These are phyloP conservation scores for Chaetomium cochliodes DNA, from an alignment of 495 filamentous ascomycete species.

Conservation along the genomic window DNA sequence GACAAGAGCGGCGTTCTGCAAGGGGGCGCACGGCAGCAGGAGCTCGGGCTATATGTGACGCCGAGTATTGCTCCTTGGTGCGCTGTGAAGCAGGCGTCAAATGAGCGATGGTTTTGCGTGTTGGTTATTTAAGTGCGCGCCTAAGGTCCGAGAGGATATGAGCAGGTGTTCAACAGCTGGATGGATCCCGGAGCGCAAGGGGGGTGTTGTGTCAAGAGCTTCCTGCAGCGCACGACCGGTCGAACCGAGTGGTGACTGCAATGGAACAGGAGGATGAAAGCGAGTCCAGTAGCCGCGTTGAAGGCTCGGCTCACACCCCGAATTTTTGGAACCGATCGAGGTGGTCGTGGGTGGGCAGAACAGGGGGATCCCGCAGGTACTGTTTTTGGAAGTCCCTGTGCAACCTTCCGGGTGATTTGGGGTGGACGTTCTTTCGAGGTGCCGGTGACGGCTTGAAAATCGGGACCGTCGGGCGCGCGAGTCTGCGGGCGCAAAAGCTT, in stretches of 20 bases:
- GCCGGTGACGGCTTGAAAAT: slow-evolving; percentile 29
- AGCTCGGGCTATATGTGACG: slow-evolving; percentile 33
- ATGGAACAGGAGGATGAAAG: slow-evolving; percentile 35
- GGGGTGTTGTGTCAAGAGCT: slow-evolving; percentile 31
- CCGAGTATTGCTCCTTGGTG: slow-evolving; percentile 19
- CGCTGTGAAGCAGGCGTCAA: slow-evolving; percentile 5
- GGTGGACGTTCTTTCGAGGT: slow-evolving; percentile 23
- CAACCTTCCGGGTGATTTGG: slow-evolving; percentile 34
- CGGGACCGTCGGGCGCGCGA: slow-evolving; percentile 29
- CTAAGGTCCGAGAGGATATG: slow-evolving; percentile 13
- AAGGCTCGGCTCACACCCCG: slow-evolving; percentile 36
- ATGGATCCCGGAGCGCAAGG: slow-evolving; percentile 19
- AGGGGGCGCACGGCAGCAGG: slow-evolving; percentile 29
- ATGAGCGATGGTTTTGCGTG: slow-evolving; percentile 1
- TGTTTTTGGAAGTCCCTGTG: slow-evolving; percentile 42
- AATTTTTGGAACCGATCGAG: slow-evolving; percentile 37
- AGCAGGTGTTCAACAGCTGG: slow-evolving; percentile 18
- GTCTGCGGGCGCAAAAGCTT: slow-evolving; percentile 20
- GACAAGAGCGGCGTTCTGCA: slow-evolving; percentile 27
- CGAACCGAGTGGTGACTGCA: slow-evolving; percentile 33
- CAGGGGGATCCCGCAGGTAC: slow-evolving; percentile 35
- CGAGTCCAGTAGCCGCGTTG: slow-evolving; percentile 34
- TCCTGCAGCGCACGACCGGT: slow-evolving; percentile 40
- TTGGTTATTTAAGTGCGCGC: slow-evolving; percentile 10
- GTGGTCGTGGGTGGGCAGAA: slow-evolving; percentile 31